Percentiles rank a stretch among this genome's conserved stretches.
Conservation (phyloP, 2,329 filamentous ascomycete genomes). For the Cladosporium sp. region DNA sequence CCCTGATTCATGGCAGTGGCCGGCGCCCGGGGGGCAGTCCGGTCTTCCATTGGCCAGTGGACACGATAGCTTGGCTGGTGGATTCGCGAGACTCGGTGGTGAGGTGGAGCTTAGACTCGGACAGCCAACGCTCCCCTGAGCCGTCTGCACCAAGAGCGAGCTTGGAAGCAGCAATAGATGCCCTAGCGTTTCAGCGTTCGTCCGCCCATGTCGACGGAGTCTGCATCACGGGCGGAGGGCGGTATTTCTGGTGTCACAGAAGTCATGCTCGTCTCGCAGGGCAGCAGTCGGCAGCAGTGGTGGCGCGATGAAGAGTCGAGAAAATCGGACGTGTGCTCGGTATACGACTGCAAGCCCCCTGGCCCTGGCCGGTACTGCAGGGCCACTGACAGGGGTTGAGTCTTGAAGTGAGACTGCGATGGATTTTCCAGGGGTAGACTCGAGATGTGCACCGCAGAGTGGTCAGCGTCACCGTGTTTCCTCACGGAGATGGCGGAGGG, state of each 20-base stretch:
- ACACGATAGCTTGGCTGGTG: neutral
- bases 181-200: slow-evolving; percentile 4
- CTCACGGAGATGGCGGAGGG: slow-evolving; percentile 10
- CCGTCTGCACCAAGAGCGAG: slow-evolving; percentile 6
- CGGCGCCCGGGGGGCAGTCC: neutral
- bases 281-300: neutral
- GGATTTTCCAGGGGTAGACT: neutral
- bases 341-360: neutral
- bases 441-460: neutral
- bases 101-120: slow-evolving; percentile 7
- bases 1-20: slow-evolving; percentile 13
- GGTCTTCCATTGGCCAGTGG: slow-evolving; percentile 1
- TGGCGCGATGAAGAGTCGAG: slow-evolving; percentile 8
- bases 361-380: slow-evolving; percentile 1
- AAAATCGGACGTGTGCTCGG: neutral
- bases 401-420: neutral
- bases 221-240: neutral
- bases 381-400: neutral
- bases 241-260: neutral
- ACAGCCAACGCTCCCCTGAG: slow-evolving; percentile 6
- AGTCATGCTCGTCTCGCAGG: neutral
- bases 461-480: slow-evolving; percentile 7
- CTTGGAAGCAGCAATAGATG: slow-evolving; percentile 6
- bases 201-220: neutral
- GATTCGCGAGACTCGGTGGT: slow-evolving; percentile 5